Base-by-base conservation (phyloP, 345 rosid genomes). In the Mallotus nudiflorus region DNA sequence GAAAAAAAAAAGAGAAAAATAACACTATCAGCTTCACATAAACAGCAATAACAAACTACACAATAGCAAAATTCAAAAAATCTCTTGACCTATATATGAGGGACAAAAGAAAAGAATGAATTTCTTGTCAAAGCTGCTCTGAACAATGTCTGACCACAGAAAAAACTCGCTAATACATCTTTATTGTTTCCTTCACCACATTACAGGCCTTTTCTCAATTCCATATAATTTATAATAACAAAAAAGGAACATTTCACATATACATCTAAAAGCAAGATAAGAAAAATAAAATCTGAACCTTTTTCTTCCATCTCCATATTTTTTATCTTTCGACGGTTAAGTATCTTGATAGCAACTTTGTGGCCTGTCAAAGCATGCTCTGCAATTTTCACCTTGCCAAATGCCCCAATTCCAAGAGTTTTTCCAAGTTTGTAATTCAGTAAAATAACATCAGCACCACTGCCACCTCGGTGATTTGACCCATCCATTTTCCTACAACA, bases 291-390 rank as follows among this genome's bases (percentile, higher is more conserved):
- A 61, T 19, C 1, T 28, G n/a, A 73, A 88, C 99, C 99, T 87
- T 94, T 94, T 70, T 90, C 96, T 68, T 91, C 96, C 99, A 90
- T 95, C 55, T 84, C 92, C 89, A 86, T 74, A 75, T 83, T 86
- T 68, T 78, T 85, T 68, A 95, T 90, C 82, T 87, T 90, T 45
- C 87, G 88, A 27, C 96, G 98, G 51, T 89, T 89, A 76, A 95
- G 93, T 68, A 95, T 90, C 88, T 95, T 95, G 75, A 95, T 88
- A 4, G 99, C 99, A 76, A 95, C 99, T 73, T 92, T 90, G 76
- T 84, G 90, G 29, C 97, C 89, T 15, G 99, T 95, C 76, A 85
- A 82, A 37, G 80, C 82, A 76, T 95, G 99, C 81, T 82, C 89
- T 35, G 99, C 99, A 44, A 90, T 83, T 84, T 92, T 95, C 67